phyloP scores from a whole-genome alignment of 257 asterid species.

The Lantana camara region DNA sequence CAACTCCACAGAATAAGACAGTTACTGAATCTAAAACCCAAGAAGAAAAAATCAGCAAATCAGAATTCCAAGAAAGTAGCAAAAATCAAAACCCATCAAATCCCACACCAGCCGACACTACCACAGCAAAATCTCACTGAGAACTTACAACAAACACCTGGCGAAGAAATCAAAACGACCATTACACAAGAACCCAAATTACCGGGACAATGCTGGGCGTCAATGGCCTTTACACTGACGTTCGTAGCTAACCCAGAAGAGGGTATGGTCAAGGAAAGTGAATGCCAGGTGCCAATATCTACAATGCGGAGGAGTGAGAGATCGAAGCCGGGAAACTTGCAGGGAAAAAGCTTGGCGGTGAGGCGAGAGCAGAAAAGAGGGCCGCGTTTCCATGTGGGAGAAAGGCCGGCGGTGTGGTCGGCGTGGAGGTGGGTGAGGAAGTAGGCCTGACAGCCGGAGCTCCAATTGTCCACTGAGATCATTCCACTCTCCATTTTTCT shows the following conservation, averaged over 20 bases:
- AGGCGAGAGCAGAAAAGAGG: slow-evolving; percentile 80
- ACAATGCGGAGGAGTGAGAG: slow-evolving; percentile 70
- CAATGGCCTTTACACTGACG: slow-evolving; percentile 61
- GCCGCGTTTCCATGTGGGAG: slow-evolving; percentile 62
- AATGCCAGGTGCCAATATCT: slow-evolving; percentile 63
- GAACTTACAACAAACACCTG: slow-evolving; percentile 40
- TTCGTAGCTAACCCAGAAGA: slow-evolving; percentile 48
- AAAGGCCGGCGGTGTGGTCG: slow-evolving; percentile 79
- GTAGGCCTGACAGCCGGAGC: slow-evolving; percentile 79
- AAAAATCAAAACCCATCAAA: not conserved
- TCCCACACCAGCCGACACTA: not conserved
- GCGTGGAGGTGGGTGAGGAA: slow-evolving; percentile 92
- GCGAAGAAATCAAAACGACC: slow-evolving; percentile 9
- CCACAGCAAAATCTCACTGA: slow-evolving; percentile 21
- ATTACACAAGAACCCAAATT: not conserved
- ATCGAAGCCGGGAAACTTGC: slow-evolving; percentile 71
- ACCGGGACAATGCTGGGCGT: slow-evolving; percentile 84
- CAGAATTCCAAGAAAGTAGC: not conserved
- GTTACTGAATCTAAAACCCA: not conserved
- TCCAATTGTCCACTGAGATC: slow-evolving; percentile 87
- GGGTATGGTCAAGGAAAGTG: slow-evolving; percentile 52
- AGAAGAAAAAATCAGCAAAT: slow-evolving; percentile 1
- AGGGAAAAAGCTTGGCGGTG: slow-evolving; percentile 68
- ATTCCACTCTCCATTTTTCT: slow-evolving; percentile 70
- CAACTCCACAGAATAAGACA: not conserved